A percentile compares a stretch with the other conserved stretches of the same genome.
Evolutionary conservation across 2,329 filamentous ascomycete genomes (phyloP).

Genomic region (Periconia sp.): DNA sequence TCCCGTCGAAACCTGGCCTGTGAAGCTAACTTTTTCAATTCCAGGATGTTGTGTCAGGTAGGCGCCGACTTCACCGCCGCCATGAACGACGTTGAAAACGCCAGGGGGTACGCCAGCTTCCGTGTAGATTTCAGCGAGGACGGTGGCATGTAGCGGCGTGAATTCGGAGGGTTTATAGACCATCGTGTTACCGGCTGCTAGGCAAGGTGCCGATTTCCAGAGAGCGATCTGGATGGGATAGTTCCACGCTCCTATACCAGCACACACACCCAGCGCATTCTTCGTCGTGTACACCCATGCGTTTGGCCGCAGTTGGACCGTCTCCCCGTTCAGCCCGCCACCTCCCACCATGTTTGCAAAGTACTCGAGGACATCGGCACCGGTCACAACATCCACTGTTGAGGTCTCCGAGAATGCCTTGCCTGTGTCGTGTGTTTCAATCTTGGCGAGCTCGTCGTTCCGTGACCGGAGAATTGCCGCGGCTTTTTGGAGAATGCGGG

Average conservation of each 20-base stretch:
- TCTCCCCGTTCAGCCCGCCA: constrained; percentile 81
- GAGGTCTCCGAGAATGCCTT: constrained; percentile 86
- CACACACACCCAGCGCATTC: constrained; percentile 81
- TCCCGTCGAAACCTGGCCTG: constrained; percentile 83
- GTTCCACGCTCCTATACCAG: constrained; percentile 89
- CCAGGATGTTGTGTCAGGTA: constrained; percentile 73
- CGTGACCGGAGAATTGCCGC: constrained; percentile 74
- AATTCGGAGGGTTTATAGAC: constrained; percentile 90
- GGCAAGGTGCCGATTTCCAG: constrained; percentile 86
- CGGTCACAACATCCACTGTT: constrained; percentile 81
- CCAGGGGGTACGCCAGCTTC: constrained; percentile 81
- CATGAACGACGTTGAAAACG: constrained; percentile 87
- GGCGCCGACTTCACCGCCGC: constrained; percentile 77
- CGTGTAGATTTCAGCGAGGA: constrained; percentile 75
- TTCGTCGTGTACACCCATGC: constrained; percentile 86
- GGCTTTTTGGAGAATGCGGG: constrained; percentile 78
- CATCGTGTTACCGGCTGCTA: constrained; percentile 88
- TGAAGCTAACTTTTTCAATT: constrained; percentile 89
- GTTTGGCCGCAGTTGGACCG: constrained; percentile 73
- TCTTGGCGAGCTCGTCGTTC: constrained; percentile 78
- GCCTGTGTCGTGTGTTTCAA: constrained; percentile 86
- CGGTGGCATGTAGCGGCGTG: constrained; percentile 80
- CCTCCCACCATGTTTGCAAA: constrained; percentile 80
- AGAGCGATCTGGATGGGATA: constrained; percentile 90
- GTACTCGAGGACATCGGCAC: constrained; percentile 85